phyloP scores from a whole-genome alignment of 257 asterid species.

The Craterostigma plantagineum region DNA sequence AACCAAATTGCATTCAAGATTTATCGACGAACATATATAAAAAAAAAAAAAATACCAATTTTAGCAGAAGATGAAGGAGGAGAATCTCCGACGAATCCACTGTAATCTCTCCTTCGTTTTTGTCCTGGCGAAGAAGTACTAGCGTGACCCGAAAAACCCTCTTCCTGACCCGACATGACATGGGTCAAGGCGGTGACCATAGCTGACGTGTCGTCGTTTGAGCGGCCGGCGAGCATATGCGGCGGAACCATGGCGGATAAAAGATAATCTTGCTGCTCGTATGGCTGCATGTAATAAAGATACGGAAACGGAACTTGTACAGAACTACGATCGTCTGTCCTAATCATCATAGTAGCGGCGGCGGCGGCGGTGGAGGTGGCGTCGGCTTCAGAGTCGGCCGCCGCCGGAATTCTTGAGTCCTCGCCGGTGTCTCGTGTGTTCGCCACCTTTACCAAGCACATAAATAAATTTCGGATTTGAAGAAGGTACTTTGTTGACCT shows the following conservation, averaged over 20 bases:
- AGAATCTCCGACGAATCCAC: too few relatives aligned
- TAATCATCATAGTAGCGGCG: too few relatives aligned
- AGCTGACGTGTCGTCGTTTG: slow-evolving; percentile 25
- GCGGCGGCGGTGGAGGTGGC: slow-evolving; percentile 6
- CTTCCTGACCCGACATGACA: slow-evolving; percentile 22
- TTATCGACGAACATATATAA: too few relatives aligned
- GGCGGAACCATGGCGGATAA: slow-evolving; percentile 11
- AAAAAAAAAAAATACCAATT: not conserved
- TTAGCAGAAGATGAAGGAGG: too few relatives aligned
- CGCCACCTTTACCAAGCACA: slow-evolving; percentile 42
- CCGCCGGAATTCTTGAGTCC: slow-evolving; percentile 1
- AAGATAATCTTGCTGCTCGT: slow-evolving; percentile 11
- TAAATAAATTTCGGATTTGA: too few relatives aligned
- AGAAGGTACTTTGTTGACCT: too few relatives aligned
- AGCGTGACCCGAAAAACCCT: slow-evolving; percentile 16
- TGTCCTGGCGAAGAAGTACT: slow-evolving; percentile 22
- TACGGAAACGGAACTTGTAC: too few relatives aligned
- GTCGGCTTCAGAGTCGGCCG: slow-evolving; percentile 1
- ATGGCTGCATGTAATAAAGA: not conserved
- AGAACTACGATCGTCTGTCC: slow-evolving; percentile 1
- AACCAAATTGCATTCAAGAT: too few relatives aligned
- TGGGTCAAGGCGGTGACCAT: slow-evolving; percentile 34
- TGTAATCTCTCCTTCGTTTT: slow-evolving; percentile 22
- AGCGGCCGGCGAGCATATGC: slow-evolving; percentile 15
- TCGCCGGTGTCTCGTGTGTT: slow-evolving; percentile 18